Evolutionary conservation across 2,329 filamentous ascomycete species (phyloP).

Genomic region (Hypoxylon sp.): DNA sequence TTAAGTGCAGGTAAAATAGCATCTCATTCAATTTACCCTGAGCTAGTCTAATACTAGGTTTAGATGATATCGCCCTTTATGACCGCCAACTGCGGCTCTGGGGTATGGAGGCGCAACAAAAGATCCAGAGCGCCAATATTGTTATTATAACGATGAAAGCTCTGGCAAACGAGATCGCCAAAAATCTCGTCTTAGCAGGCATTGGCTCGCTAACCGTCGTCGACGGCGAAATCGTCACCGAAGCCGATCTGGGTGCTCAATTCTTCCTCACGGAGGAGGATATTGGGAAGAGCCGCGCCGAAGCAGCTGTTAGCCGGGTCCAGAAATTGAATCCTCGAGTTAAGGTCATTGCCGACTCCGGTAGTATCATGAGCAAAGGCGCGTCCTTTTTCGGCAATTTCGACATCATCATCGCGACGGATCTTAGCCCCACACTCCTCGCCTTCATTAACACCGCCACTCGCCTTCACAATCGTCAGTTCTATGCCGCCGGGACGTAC

Average conservation of each 20-base stretch:
- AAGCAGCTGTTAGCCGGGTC: conserved; percentile 82
- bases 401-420: conserved; percentile 90
- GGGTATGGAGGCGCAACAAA: conserved; percentile 95
- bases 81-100: conserved; percentile 97
- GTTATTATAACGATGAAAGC: conserved; percentile 90
- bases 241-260: conserved; percentile 84
- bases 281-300: conserved; percentile 86
- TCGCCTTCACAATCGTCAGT: conserved; percentile 81
- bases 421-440: conserved; percentile 82
- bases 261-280: conserved; percentile 82
- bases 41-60: conserved; percentile 33
- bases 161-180: conserved; percentile 93
- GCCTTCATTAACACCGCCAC: conserved; percentile 88
- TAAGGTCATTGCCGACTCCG: conserved; percentile 77
- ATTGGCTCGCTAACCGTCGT: conserved; percentile 91
- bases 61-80: conserved; percentile 96
- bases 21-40: conserved; percentile 3
- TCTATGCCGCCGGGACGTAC: conserved; percentile 90
- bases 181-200: conserved; percentile 95
- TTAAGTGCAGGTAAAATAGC: conserved; percentile 57
- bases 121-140: conserved; percentile 89
- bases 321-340: conserved; percentile 93
- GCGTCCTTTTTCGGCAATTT: conserved; percentile 83
- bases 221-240: conserved; percentile 81
- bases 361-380: conserved; percentile 76